phyloP scores from a whole-genome alignment of 1,284 basidiomycete genomes.

The Phylloboletellus chloephorus region DNA sequence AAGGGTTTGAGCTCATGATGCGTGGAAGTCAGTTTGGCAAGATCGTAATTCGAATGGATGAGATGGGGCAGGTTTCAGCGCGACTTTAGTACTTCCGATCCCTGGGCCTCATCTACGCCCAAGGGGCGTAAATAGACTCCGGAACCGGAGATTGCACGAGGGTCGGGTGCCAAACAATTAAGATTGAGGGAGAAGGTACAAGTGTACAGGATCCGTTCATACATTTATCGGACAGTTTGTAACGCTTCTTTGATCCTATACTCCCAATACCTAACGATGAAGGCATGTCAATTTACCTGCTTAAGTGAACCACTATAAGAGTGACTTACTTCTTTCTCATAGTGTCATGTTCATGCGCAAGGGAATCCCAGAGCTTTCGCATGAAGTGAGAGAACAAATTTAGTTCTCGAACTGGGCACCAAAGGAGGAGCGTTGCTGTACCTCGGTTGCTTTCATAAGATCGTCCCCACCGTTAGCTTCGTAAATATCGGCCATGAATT shows the following conservation, averaged over 20 bases:
- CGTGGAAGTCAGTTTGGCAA: slow-evolving; percentile 71
- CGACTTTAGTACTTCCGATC: slow-evolving; percentile 20
- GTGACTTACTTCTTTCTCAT: slow-evolving; percentile 70
- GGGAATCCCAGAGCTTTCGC: slow-evolving; percentile 60
- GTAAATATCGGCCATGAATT: slow-evolving; percentile 80
- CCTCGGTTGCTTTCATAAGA: slow-evolving; percentile 28
- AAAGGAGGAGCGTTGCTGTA: slow-evolving; percentile 6
- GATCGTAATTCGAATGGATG: slow-evolving; percentile 51
- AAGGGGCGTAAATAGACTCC: not conserved
- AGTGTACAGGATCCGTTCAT: slow-evolving; percentile 6
- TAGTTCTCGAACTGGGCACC: slow-evolving; percentile 8
- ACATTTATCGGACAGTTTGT: slow-evolving; percentile 23
- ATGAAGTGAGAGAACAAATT: slow-evolving; percentile 10
- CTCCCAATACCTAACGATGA: slow-evolving; percentile 38
- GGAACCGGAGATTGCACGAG: not conserved
- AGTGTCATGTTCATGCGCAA: slow-evolving; percentile 68
- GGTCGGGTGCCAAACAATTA: not conserved
- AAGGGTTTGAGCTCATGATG: slow-evolving; percentile 67
- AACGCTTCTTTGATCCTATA: slow-evolving; percentile 44
- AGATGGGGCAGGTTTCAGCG: slow-evolving; percentile 21
- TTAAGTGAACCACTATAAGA: slow-evolving; percentile 11
- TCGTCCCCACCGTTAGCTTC: slow-evolving; percentile 46
- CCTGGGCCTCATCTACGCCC: not conserved
- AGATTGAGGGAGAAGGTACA: not conserved
- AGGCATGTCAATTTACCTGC: slow-evolving; percentile 25